Percentiles rank a stretch among this genome's conserved stretches.
These are phyloP conservation scores for Boletus mariae DNA, from an alignment of 1,284 basidiomycete species.

Conservation along the genomic window DNA sequence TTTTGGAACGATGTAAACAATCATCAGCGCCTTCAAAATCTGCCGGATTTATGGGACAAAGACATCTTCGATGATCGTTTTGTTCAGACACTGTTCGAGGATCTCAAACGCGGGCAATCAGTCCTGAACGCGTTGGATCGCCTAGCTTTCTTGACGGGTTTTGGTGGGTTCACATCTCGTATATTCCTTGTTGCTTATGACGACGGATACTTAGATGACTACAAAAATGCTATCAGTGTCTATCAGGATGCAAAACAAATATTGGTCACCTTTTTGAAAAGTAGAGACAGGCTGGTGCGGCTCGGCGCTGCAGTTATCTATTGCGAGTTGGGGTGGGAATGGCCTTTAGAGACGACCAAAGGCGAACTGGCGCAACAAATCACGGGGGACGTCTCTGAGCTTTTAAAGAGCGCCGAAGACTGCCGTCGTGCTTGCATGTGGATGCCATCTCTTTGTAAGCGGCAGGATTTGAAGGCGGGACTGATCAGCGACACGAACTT, in stretches of 20 bases:
- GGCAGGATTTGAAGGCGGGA: slow-evolving; percentile 9
- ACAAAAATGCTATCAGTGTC: slow-evolving; percentile 11
- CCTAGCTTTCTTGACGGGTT: slow-evolving; percentile 31
- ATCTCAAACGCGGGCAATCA: slow-evolving; percentile 15
- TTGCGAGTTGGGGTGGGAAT: slow-evolving; percentile 27
- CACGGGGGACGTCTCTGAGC: slow-evolving; percentile 12
- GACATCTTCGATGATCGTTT: slow-evolving; percentile 28
- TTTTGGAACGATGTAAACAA: slow-evolving; percentile 33
- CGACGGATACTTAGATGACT: slow-evolving; percentile 7
- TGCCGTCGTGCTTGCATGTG: slow-evolving; percentile 27
- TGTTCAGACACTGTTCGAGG: slow-evolving; percentile 17
- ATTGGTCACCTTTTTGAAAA: slow-evolving; percentile 15
- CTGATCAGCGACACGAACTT: slow-evolving; percentile 24
- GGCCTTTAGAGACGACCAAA: slow-evolving; percentile 6
- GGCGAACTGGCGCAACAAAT: slow-evolving; percentile 10
- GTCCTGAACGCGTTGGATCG: slow-evolving; percentile 26
- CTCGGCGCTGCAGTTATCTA: slow-evolving; percentile 27
- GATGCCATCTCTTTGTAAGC: slow-evolving; percentile 30
- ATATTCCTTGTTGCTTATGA: neutral
- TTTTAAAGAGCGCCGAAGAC: slow-evolving; percentile 11
- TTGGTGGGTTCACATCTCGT: slow-evolving; percentile 13
- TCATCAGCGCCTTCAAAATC: slow-evolving; percentile 19
- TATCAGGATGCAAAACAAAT: slow-evolving; percentile 2
- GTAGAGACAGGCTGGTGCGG: slow-evolving; percentile 14
- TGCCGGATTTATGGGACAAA: slow-evolving; percentile 26